A percentile compares a stretch with the other conserved stretches of the same genome.
Conservation (phyloP, 2,329 filamentous ascomycete species). For the Ambrosiella xylebori region DNA sequence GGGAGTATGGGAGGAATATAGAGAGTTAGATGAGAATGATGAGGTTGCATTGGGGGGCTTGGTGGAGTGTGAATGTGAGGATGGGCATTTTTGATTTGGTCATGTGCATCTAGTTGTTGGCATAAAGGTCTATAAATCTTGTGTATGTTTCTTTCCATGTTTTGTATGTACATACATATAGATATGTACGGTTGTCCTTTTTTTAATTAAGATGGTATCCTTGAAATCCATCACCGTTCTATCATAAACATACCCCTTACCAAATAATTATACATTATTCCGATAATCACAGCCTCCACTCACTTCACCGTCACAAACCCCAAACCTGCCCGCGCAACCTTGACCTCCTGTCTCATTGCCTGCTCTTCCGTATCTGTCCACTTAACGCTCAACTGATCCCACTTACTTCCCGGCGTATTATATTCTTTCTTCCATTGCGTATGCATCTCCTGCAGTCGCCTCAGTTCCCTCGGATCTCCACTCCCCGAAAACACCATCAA, state of each 20-base stretch:
- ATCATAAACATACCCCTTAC: background rate
- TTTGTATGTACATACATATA: background rate
- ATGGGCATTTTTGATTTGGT: background rate
- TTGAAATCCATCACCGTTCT: background rate
- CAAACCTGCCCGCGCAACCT: slow-evolving; percentile 41
- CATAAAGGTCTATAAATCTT: background rate
- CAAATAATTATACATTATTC: background rate
- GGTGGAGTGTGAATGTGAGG: background rate
- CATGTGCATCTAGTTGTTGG: background rate
- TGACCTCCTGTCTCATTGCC: slow-evolving; percentile 38
- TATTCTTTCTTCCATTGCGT: slow-evolving; percentile 46
- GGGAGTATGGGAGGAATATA: slow-evolving; percentile 17
- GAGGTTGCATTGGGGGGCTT: background rate
- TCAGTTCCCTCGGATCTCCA: slow-evolving; percentile 51
- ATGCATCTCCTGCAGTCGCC: slow-evolving; percentile 41
- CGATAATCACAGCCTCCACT: slow-evolving; percentile 9
- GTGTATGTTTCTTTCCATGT: background rate
- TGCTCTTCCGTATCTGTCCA: slow-evolving; percentile 54
- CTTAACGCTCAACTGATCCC: slow-evolving; percentile 48
- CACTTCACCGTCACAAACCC: slow-evolving; percentile 50
- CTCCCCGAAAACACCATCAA: slow-evolving; percentile 49
- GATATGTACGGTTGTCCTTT: background rate
- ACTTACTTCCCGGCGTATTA: slow-evolving; percentile 43
- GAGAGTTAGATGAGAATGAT: background rate
- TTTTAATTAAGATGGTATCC: background rate